Base-by-base conservation (phyloP, 1,139 yeast genomes). In the Blastobotrys persicus region DNA sequence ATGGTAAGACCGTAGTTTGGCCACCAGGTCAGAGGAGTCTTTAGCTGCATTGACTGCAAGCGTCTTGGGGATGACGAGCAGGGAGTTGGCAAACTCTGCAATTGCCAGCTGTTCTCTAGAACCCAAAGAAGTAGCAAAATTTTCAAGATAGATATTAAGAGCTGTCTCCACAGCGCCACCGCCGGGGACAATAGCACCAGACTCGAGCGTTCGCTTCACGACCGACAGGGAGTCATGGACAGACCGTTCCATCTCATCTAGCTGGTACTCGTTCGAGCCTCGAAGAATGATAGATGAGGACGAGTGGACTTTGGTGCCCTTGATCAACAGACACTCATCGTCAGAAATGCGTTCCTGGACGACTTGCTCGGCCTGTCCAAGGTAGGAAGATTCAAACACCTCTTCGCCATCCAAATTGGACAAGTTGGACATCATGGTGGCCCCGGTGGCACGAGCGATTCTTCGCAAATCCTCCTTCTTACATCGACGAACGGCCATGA, bases 101-200 rank as follows among this genome's bases (percentile, higher is more conserved):
- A 94, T 92, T 7, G 98, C 98, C 62, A 92, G 78, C 70, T 94
- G 99, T 70, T 94, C 99, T 66, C 99, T 82, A 18, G 97, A 88
- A 2, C 98, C 98, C 52, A 91, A 92, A 1, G 98, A 89, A 7
- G 98, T 92, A 42, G 98, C 98, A 70, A 94, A 92, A 68, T 88
- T 92, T 70, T 94, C 98, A 66, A 94, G 77, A 68, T 88, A 94
- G 52, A 94, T 89, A 73, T 89, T 91, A 61, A 94, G 78, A 9
- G 98, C 97, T 43, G 96, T 78, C 73, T 94, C 99, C 44, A 92
- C 98, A 18, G 98, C 96, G 55, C 99, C 99, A 56, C 98, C 99
- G 51, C 99, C 99, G 43, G 98, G 98, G 7, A 94, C 98, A 51
- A 94, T 94, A 58, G 79, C 73, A 13, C 98, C 98, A 63, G 94